Evolutionary conservation across 1,284 basidiomycete species (phyloP), one percentile per base, ranked within the genome.

Genomic region (Rhodotorula sp.): DNA sequence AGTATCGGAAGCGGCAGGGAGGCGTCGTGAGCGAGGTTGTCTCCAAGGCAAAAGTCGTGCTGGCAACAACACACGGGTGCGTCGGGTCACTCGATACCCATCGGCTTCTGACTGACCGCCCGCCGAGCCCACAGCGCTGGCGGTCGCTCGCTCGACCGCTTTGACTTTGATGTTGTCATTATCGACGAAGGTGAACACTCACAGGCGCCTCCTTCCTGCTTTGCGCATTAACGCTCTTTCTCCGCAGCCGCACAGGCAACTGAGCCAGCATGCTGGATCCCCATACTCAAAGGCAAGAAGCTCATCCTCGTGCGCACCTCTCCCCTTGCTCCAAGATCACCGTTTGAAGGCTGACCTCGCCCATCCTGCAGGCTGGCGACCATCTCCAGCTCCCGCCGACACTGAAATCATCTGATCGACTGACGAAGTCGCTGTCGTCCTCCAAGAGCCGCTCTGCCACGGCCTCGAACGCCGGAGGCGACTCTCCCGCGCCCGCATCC

Each of bases 181-280:
- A 93, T 99, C 54, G 96, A 98, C 77, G 96, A 98, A 82, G 69
- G 68, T 70, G 19, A 12, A 34, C 13, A 3, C 34, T 2, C 8
- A 8, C 27, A 7, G 7, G 9, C 4, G 5, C 23, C 17, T 19
- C 12, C 45, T 19, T 8, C 23, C 9, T 10, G 16, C 13, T 7
- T 27, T n/a, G 5, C 21, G 17, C 2, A 7, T 53, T 44, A 7
- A 14, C 27, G 0, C 19, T 25, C n/a, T 17, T 0, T 14, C 8
- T n/a, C 23, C 23, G 25, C 55, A 70, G 93, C 93, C 0, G 97
- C 95, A 0, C 96, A 98, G 81, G 95, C 93, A 4, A 81, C 97
- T n/a, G 95, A 98, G 82, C 91, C 93, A 13, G 91, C 93, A 5
- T 97, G 95, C 81, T 97, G 96, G 94, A 89, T 97, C 46, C 94